These are phyloP conservation scores for Agaricus bisporus DNA, from an alignment of 768 basidiomycete species.

Conservation along the genomic window DNA sequence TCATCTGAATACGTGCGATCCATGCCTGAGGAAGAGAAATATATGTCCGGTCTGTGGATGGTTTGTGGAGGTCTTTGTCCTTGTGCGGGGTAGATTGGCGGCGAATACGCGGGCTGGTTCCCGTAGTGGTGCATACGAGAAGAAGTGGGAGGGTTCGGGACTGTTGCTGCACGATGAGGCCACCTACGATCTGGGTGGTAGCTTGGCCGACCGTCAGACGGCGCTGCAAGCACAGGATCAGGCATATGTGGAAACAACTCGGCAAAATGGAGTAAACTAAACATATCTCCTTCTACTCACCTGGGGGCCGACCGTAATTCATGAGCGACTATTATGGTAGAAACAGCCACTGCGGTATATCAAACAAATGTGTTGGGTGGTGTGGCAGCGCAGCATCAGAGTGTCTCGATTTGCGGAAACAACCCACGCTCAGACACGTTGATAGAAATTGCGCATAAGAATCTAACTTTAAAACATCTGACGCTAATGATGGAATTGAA, in stretches of 20 bases:
- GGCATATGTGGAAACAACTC: background rate
- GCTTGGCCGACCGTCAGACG: background rate
- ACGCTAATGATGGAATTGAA: background rate
- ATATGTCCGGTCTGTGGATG: constrained; percentile 25
- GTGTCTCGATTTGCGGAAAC: background rate
- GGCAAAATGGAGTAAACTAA: background rate
- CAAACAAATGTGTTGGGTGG: background rate
- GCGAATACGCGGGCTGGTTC: constrained; percentile 15
- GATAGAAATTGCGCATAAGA: too few species aligned
- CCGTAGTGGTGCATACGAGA: constrained; percentile 3
- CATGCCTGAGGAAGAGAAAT: constrained; percentile 15
- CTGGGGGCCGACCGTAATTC: background rate
- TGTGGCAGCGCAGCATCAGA: background rate
- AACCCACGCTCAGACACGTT: constrained; percentile 2
- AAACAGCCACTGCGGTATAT: background rate
- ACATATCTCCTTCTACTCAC: background rate
- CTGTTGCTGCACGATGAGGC: constrained; percentile 9
- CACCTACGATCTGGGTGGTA: constrained; percentile 2
- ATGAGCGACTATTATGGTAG: background rate
- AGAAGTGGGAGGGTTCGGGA: background rate
- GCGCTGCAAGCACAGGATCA: background rate
- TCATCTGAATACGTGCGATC: constrained; percentile 1
- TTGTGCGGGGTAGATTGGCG: constrained; percentile 21
- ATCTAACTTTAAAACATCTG: background rate
- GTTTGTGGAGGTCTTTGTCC: constrained; percentile 22